Conservation (phyloP, 257 asterid species). For the Plectranthus barbatus region DNA sequence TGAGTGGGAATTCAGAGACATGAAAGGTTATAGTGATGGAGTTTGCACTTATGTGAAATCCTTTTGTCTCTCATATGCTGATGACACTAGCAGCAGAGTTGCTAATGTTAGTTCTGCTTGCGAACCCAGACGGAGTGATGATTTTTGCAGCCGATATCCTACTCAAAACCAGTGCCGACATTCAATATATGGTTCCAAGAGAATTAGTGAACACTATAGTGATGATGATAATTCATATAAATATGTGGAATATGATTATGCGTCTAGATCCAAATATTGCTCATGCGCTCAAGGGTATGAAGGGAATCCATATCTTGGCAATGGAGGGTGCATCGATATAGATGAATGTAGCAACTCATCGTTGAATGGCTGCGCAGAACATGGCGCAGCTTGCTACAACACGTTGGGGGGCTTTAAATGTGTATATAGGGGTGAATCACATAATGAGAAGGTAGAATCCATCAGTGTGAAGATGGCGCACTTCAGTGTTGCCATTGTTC, state of each 20-base stretch:
- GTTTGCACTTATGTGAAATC: no score
- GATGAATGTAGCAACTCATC: background rate
- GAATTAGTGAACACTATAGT: no score
- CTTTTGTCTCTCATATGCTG: no score
- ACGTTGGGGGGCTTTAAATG: background rate
- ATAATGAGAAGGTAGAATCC: no score
- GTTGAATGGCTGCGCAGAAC: background rate
- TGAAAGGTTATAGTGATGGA: background rate
- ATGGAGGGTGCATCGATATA: slow-evolving; percentile 15
- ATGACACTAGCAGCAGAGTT: no score
- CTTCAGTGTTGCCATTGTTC: slow-evolving; percentile 1
- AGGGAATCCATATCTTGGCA: slow-evolving; percentile 20
- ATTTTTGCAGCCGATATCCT: no score
- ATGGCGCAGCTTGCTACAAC: background rate
- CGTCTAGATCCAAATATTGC: background rate
- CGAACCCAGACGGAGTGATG: no score
- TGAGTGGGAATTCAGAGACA: slow-evolving; percentile 9
- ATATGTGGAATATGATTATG: background rate
- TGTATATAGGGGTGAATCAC: no score
- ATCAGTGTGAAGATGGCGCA: background rate
- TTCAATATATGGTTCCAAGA: no score
- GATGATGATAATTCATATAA: no score
- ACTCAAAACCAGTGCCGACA: no score
- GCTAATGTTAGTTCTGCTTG: no score
- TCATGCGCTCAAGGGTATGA: background rate